Conservation (phyloP, 2,329 filamentous ascomycete genomes). For the Hypoxylon sp. region DNA sequence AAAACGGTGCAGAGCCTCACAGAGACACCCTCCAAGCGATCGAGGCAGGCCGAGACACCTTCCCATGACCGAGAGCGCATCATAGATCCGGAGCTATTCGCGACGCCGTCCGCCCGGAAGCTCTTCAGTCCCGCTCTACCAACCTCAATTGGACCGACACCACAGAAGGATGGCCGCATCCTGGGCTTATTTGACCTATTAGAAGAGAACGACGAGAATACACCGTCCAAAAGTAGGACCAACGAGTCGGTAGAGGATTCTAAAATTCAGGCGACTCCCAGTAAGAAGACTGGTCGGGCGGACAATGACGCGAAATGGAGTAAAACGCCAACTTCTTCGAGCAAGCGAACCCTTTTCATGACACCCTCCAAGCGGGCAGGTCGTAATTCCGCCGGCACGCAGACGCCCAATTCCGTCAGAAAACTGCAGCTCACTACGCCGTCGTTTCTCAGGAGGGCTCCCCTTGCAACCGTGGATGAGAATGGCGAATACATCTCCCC, state of each 20-base stretch:
- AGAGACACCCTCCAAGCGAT: conserved; percentile 62
- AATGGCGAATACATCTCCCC: conserved; percentile 59
- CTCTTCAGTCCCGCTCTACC: conserved; percentile 67
- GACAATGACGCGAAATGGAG: conserved; percentile 48
- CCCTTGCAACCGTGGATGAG: conserved; percentile 64
- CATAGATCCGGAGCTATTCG: conserved; percentile 50
- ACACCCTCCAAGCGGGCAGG: conserved; percentile 66
- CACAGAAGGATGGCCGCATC: conserved; percentile 79
- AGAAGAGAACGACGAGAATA: conserved; percentile 57
- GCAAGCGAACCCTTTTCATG: conserved; percentile 70
- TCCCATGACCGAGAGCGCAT: conserved; percentile 48
- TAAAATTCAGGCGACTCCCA: conserved; percentile 54
- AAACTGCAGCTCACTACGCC: conserved; percentile 73
- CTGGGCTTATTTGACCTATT: conserved; percentile 80
- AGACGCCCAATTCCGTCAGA: conserved; percentile 60
- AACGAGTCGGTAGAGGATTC: conserved; percentile 48
- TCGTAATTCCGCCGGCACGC: conserved; percentile 48
- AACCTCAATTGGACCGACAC: conserved; percentile 76
- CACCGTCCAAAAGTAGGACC: conserved; percentile 56
- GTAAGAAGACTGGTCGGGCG: conserved; percentile 48
- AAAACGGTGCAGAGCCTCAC: conserved; percentile 47
- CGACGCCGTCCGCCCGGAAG: conserved; percentile 65
- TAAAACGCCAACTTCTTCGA: conserved; percentile 61
- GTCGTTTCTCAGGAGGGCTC: conserved; percentile 68
- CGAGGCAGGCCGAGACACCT: conserved; percentile 57